phyloP scores from a whole-genome alignment of 2,329 filamentous ascomycete genomes.

The Pseudocercospora cruenta region DNA sequence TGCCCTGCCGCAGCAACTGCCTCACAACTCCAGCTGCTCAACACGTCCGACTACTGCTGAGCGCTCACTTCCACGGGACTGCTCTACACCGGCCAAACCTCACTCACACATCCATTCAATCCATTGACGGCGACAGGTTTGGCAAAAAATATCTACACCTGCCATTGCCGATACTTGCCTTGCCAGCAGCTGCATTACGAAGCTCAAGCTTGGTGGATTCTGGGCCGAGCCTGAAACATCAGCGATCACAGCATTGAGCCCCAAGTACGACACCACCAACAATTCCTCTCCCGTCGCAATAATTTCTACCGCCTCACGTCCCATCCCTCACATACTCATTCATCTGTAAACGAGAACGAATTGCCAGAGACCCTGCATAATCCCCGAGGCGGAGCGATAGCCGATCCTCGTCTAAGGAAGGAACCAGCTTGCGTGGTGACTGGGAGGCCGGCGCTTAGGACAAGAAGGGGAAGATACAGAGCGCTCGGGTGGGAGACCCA shows the following conservation, averaged over 20 bases:
- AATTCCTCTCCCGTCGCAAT: constrained; percentile 1
- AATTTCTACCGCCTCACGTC: background rate
- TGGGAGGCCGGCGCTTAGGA: background rate
- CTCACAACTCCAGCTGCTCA: background rate
- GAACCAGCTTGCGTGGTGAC: background rate
- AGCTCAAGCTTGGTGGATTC: constrained; percentile 3
- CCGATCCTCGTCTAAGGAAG: constrained; percentile 9
- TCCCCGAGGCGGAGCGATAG: constrained; percentile 1
- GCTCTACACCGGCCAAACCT: background rate
- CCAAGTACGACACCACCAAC: constrained; percentile 2
- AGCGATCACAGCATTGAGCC: constrained; percentile 8
- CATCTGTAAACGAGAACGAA: background rate
- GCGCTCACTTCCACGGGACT: background rate
- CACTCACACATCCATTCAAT: background rate
- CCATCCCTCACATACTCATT: background rate
- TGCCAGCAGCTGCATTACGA: constrained; percentile 7
- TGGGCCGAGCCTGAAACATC: constrained; percentile 2
- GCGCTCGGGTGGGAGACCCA: background rate
- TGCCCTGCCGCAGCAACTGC: background rate
- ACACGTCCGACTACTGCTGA: background rate
- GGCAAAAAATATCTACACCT: background rate
- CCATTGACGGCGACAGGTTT: background rate
- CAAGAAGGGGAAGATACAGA: background rate
- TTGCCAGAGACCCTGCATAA: constrained; percentile 20
- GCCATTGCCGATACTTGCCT: background rate